Evolutionary conservation across 2,329 filamentous ascomycete species (phyloP).

Genomic region (Fusarium fracticaudum): DNA sequence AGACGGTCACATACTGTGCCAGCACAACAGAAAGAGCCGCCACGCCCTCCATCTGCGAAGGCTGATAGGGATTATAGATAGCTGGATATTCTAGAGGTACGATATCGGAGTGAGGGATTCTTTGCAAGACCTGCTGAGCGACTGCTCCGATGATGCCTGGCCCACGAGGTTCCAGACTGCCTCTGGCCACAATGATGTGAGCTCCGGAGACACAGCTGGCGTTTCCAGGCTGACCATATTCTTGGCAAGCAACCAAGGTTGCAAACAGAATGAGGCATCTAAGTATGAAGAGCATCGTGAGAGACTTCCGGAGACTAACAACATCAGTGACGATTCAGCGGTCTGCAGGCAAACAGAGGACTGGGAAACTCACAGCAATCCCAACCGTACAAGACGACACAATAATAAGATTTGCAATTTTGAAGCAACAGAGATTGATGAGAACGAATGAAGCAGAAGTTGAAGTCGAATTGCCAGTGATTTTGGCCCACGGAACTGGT

Average conservation of each 20-base stretch:
- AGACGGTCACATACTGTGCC: constrained; percentile 10
- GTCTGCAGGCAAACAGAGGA: neutral
- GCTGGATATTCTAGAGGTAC: constrained; percentile 32
- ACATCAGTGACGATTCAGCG: neutral
- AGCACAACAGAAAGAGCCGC: constrained; percentile 7
- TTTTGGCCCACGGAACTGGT: neutral
- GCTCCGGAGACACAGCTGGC: constrained; percentile 20
- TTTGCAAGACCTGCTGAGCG: constrained; percentile 11
- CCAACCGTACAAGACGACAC: no score
- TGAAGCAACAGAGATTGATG: neutral
- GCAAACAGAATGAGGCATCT: neutral
- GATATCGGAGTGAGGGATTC: constrained; percentile 18
- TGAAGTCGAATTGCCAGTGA: neutral
- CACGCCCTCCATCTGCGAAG: constrained; percentile 34
- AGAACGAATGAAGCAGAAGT: neutral
- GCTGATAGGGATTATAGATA: constrained; percentile 17
- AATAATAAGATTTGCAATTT: neutral
- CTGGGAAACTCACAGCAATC: no score
- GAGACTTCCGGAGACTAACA: neutral
- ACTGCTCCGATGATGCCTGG: constrained; percentile 37
- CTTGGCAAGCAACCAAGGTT: neutral
- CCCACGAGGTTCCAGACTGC: constrained; percentile 32
- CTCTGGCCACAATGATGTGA: constrained; percentile 36
- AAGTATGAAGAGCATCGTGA: constrained; percentile 13
- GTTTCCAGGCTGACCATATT: neutral